Evolutionary conservation across 495 filamentous ascomycete species (phyloP).

Genomic region (Immersiella caudata): DNA sequence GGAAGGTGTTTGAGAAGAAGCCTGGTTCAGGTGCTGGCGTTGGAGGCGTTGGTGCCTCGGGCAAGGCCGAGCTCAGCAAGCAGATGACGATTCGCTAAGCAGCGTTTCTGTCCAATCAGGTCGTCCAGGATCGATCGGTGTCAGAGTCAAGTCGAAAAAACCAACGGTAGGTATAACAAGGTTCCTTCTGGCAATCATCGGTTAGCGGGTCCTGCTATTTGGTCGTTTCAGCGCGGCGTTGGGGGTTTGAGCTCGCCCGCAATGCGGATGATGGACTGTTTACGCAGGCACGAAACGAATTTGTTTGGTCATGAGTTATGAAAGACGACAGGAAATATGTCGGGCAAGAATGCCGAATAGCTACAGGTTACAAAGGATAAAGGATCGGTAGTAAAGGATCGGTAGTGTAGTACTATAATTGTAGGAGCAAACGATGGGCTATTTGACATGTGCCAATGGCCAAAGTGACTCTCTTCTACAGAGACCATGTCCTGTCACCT

Average conservation of each 20-base stretch:
- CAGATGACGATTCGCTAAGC: conserved; percentile 94
- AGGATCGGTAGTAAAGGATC: background rate
- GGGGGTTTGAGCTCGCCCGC: conserved; percentile 28
- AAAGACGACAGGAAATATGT: conserved; percentile 12
- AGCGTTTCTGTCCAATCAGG: background rate
- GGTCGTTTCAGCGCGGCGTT: conserved; percentile 52
- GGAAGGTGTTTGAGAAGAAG: conserved; percentile 99
- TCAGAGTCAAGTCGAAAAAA: conserved; percentile 31
- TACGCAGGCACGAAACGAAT: conserved; percentile 32
- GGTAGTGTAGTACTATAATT: conserved; percentile 17
- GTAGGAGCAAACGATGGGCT: background rate
- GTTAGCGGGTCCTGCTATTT: conserved; percentile 36
- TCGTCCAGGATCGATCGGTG: conserved; percentile 27
- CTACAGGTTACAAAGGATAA: conserved; percentile 1
- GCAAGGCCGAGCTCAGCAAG: conserved; percentile 76
- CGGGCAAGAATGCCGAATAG: background rate
- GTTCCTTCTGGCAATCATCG: conserved; percentile 42
- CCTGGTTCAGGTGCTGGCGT: conserved; percentile 64
- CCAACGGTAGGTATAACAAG: conserved; percentile 50
- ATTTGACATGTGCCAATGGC: background rate
- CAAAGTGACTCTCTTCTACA: background rate
- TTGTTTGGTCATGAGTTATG: conserved; percentile 32
- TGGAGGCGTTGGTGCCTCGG: conserved; percentile 57
- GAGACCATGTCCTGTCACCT: background rate
- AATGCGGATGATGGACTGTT: conserved; percentile 18